Evolutionary conservation across 2,329 filamentous ascomycete genomes (phyloP), one percentile per base, ranked within the genome.

Genomic region (Dothideomycetes sp.): DNA sequence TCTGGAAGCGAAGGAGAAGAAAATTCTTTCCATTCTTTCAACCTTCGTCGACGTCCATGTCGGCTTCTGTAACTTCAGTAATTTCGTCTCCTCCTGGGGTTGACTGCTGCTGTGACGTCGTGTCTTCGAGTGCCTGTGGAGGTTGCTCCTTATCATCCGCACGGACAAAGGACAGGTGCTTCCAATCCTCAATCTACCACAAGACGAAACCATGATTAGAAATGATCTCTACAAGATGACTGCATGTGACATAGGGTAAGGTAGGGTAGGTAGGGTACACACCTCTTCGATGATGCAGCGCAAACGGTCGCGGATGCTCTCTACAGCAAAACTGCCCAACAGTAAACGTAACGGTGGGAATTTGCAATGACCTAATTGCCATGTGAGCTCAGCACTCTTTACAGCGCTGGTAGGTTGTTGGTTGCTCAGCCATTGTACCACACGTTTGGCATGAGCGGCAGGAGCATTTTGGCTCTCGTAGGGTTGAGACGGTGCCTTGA

Each of bases 401-500:
- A 94, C 81, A 1, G 86, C 86, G 59, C 85, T 94, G 10, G 87
- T 91, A 4, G 89, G 89, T 61, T 96, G 89, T 47, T 85, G 77
- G 56, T 95, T 86, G 12, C 84, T 85, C 15, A 96, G 70, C 91
- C 91, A 96, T 61, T 94, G 86, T 10, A 96, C 78, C 73, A 96
- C 91, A 19, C 89, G 72, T 54, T 83, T 82, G 1, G 88, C 86
- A 63, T 98, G 91, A 3, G 88, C 74, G 1, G 91, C 85, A 0
- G 91, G 91, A 9, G 84, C 81, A 2, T 82, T 85, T 1, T 82
- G 68, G 15, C 78, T 76, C 5, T 78, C 73, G 58, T 98, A 98
- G 0, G 84, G 78, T 53, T 85, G 80, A 55, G 83, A 88, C 2
- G 85, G 78, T 3, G 81, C 78, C 55, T 94, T 94, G 53, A 96